Evolutionary conservation across 495 filamentous ascomycete genomes (phyloP).

Genomic region (Aspergillus diversus): DNA sequence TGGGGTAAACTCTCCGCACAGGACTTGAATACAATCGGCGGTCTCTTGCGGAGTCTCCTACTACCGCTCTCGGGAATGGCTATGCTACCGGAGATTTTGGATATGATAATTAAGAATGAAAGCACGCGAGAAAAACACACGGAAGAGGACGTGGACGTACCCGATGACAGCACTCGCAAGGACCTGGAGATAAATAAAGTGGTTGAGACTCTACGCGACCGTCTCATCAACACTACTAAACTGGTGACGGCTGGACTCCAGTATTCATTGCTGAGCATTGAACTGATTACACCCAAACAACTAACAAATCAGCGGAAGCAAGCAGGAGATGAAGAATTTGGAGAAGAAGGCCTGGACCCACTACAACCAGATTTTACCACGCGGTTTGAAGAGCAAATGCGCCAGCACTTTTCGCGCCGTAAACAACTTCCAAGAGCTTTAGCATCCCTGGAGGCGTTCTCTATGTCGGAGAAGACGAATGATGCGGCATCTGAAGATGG

Average conservation of each 20-base stretch:
- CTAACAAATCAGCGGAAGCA: conserved; percentile 26
- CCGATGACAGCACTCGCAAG: conserved; percentile 36
- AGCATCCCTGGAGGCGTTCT: conserved; percentile 37
- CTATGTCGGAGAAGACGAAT: conserved; percentile 25
- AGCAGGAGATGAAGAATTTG: conserved; percentile 33
- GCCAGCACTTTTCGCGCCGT: conserved; percentile 25
- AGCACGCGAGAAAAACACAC: conserved; percentile 16
- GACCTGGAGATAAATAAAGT: conserved; percentile 40
- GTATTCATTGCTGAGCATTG: conserved; percentile 33
- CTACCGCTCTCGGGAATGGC: conserved; percentile 70
- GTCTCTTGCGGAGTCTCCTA: conserved; percentile 58
- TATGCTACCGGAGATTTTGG: conserved; percentile 70
- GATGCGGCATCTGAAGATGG: conserved; percentile 10
- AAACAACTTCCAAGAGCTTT: conserved; percentile 30
- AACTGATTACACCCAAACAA: conserved; percentile 32
- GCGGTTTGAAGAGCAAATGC: conserved; percentile 26
- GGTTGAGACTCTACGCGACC: conserved; percentile 64
- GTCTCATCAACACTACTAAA: conserved; percentile 57
- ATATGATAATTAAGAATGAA: conserved; percentile 51
- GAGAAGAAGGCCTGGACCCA: conserved; percentile 27
- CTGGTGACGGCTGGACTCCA: conserved; percentile 31
- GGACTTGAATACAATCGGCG: conserved; percentile 61
- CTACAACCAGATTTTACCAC: conserved; percentile 23
- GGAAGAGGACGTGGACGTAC: conserved; percentile 28
- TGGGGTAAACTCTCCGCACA: conserved; percentile 68